Conservation (phyloP, 2,329 filamentous ascomycete species). For the Alternaria infectoria region DNA sequence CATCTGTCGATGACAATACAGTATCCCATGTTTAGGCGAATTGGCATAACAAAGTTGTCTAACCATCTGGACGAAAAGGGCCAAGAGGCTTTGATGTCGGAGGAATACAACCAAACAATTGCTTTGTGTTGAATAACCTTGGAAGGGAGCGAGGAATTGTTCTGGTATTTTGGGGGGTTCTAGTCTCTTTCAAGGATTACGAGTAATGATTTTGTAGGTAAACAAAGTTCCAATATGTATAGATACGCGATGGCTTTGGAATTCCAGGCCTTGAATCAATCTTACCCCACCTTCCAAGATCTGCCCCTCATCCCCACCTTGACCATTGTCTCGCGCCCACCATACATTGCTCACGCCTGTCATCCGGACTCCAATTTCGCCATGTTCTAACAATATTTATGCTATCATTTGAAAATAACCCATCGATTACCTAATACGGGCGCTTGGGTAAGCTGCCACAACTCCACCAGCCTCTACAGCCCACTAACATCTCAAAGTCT, state of each 20-base stretch:
- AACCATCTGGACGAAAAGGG: background rate
- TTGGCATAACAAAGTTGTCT: background rate
- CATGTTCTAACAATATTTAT: no score
- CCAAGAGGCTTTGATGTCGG: background rate
- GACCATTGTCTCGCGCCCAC: background rate
- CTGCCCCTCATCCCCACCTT: background rate
- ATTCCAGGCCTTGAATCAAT: background rate
- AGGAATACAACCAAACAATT: background rate
- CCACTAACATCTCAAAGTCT: constrained; percentile 3
- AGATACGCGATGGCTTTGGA: background rate
- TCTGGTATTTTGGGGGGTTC: background rate
- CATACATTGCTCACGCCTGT: background rate
- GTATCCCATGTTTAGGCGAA: background rate
- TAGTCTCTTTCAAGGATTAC: background rate
- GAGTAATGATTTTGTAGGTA: background rate
- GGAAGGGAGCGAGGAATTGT: background rate
- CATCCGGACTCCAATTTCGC: no score
- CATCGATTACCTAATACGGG: constrained; percentile 15
- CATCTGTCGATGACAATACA: background rate
- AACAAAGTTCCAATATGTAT: background rate
- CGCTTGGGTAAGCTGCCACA: constrained; percentile 6
- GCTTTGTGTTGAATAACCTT: background rate
- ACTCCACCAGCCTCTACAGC: background rate
- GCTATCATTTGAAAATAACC: no score
- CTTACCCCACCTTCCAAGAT: background rate